These are phyloP conservation scores for Silene uniflora DNA, from an alignment of 148 eudicot species.

Conservation along the genomic window DNA sequence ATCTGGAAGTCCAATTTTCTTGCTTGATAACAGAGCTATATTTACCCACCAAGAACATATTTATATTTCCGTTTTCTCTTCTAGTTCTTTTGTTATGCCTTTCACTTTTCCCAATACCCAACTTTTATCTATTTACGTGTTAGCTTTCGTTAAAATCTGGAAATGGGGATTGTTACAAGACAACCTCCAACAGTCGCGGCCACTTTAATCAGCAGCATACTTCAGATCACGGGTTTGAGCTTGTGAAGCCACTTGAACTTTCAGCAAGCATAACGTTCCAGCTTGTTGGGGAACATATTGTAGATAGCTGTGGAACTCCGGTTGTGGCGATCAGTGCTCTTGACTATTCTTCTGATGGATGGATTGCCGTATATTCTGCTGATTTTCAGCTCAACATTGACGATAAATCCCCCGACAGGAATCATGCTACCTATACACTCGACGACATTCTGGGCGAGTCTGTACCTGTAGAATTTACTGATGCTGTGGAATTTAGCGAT, in stretches of 20 bases:
- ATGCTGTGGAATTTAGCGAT: not conserved
- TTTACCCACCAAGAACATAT: too few species aligned
- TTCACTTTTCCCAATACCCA: too few species aligned
- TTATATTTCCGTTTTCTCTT: too few species aligned
- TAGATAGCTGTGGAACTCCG: conserved; percentile 24
- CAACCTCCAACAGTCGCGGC: conserved; percentile 61
- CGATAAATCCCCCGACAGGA: conserved; percentile 13
- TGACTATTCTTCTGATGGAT: conserved; percentile 34
- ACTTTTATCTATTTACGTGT: too few species aligned
- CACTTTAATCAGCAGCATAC: conserved; percentile 82
- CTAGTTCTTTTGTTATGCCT: too few species aligned
- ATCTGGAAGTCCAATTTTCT: too few species aligned
- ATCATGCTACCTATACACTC: not conserved
- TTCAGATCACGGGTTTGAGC: conserved; percentile 53
- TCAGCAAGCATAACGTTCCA: conserved; percentile 19
- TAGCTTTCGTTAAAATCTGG: too few species aligned
- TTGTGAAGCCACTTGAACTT: conserved; percentile 18
- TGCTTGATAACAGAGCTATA: too few species aligned
- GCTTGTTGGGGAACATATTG: conserved; percentile 30
- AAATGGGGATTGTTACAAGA: conserved; percentile 53
- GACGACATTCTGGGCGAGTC: conserved; percentile 17
- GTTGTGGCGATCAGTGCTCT: conserved; percentile 24
- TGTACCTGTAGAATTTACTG: conserved; percentile 7
- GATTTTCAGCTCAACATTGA: conserved; percentile 12
- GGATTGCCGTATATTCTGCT: conserved; percentile 24